A percentile compares a stretch with the other conserved stretches of the same genome.
These are phyloP conservation scores for Quillaja saponaria DNA, from an alignment of 306 rosid species.

Conservation along the genomic window DNA sequence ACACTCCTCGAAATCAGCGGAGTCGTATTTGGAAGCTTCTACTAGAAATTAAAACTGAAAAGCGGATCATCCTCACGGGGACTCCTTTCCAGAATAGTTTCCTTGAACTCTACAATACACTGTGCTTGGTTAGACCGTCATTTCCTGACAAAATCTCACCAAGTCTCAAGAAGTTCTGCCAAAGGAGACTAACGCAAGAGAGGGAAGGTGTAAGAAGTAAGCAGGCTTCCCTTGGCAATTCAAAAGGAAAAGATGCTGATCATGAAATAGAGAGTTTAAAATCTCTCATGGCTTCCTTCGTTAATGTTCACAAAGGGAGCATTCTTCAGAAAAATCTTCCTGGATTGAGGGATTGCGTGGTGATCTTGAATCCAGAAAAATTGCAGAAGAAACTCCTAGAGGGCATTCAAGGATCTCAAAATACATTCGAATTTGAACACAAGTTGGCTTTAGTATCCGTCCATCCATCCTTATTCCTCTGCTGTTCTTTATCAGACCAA, in stretches of 20 bases:
- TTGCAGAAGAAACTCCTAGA: conserved; percentile 33
- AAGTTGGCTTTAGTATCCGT: conserved; percentile 34
- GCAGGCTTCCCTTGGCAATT: background rate
- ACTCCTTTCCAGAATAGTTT: conserved; percentile 50
- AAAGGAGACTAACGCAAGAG: conserved; percentile 4
- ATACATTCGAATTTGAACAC: conserved; percentile 12
- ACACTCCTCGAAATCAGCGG: conserved; percentile 34
- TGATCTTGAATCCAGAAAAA: conserved; percentile 30
- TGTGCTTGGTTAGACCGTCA: conserved; percentile 33
- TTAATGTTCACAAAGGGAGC: conserved; percentile 41
- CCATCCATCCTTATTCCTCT: conserved; percentile 44
- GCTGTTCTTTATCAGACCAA: background rate
- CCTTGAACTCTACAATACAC: conserved; percentile 34
- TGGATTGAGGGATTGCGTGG: conserved; percentile 40
- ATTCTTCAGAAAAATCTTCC: conserved; percentile 42
- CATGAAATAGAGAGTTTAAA: conserved; percentile 29
- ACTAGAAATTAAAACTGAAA: conserved; percentile 9
- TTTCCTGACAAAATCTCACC: conserved; percentile 27
- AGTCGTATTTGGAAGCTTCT: conserved; percentile 38
- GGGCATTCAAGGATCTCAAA: conserved; percentile 17
- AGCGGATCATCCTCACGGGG: conserved; percentile 42
- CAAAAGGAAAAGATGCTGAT: background rate
- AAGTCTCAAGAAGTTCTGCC: conserved; percentile 38
- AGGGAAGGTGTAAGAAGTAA: conserved; percentile 4
- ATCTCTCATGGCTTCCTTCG: conserved; percentile 38